Evolutionary conservation across 2,329 filamentous ascomycete genomes (phyloP), one percentile per base, ranked within the genome.

Genomic region (Huntiella moniliformis): DNA sequence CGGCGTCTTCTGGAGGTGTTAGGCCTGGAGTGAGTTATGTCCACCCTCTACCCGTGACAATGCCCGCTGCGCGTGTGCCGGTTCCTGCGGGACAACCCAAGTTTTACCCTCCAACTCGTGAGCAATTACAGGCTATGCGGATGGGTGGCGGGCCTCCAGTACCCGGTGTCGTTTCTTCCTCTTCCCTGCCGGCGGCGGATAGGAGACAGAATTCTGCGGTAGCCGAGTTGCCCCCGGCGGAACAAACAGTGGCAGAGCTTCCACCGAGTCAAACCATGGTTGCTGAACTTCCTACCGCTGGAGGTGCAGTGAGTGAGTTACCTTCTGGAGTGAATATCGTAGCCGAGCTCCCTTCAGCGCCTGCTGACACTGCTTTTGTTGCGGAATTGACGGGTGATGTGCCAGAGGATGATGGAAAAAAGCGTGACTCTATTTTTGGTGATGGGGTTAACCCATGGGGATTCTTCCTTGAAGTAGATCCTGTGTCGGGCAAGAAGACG

Each of bases 401-500:
- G n/a, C 13, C 18, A 12, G 39, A 41, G 5, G 39, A 31, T 2
- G 39, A 41, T 12, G 15, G 39, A 28, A n/a, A 31, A 28, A 41
- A 41, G 17, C 28, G 39, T 3, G 22, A 41, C 11, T 31, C 18
- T 11, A 41, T 41, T n/a, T 41, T 41, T 41, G 39, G 38, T 5
- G 32, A 31, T 5, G 17, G 44, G 31, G 51, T 49, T 1, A 52
- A 52, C 36, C 51, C 51, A 4, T 52, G 51, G 51, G 51, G 51
- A 4, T 52, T 52, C 38, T 52, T 52, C 38, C 42, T 52, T 4
- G 51, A 52, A 39, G 38, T 49, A 13, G 47, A 49, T 18, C 17
- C 38, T 4, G 32, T n/a, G 38, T n/a, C 16, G 17, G 11, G 11
- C 7, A 28, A 28, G 22, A 28, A 28, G 22, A 18, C 28, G 39